A percentile compares a stretch with the other conserved stretches of the same genome.
These are phyloP conservation scores for Laburnicola sp. DNA, from an alignment of 2,329 filamentous ascomycete genomes.

Conservation along the genomic window DNA sequence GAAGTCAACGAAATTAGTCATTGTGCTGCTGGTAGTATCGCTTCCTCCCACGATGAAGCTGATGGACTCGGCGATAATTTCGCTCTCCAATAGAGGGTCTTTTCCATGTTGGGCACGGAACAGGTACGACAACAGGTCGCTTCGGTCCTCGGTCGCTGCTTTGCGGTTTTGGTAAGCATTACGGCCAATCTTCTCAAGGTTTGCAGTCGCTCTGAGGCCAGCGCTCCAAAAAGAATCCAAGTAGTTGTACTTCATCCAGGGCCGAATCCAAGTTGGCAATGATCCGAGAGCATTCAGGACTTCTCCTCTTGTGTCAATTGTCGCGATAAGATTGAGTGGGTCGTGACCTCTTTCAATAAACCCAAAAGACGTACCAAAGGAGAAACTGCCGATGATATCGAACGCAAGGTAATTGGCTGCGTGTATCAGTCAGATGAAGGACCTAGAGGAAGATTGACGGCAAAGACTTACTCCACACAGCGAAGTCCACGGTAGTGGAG, in stretches of 20 bases:
- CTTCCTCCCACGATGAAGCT: slow-evolving; percentile 6
- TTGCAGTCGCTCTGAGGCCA: neutral
- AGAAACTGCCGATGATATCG: slow-evolving; percentile 50
- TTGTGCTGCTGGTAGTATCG: slow-evolving; percentile 3
- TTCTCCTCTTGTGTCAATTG: neutral
- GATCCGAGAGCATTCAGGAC: neutral
- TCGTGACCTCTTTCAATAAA: slow-evolving; percentile 29
- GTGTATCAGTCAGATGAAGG: slow-evolving; percentile 35
- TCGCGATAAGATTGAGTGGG: slow-evolving; percentile 11
- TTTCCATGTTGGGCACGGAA: neutral
- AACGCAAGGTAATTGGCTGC: slow-evolving; percentile 45
- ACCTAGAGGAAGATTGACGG: too few species aligned
- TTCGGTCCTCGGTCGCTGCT: neutral
- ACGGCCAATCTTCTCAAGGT: neutral
- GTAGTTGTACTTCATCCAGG: neutral
- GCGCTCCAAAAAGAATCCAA: neutral
- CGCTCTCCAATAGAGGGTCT: neutral
- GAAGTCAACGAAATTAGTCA: neutral
- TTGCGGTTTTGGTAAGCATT: neutral
- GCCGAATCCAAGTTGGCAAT: neutral
- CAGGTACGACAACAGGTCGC: neutral
- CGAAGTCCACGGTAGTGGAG: neutral
- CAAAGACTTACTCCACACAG: slow-evolving; percentile 19
- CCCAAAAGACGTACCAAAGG: slow-evolving; percentile 39
- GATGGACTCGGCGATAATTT: slow-evolving; percentile 2